These are phyloP conservation scores for Paramecium octaurelia DNA, from an alignment of 73 alveolate genomes.

Conservation along the genomic window DNA sequence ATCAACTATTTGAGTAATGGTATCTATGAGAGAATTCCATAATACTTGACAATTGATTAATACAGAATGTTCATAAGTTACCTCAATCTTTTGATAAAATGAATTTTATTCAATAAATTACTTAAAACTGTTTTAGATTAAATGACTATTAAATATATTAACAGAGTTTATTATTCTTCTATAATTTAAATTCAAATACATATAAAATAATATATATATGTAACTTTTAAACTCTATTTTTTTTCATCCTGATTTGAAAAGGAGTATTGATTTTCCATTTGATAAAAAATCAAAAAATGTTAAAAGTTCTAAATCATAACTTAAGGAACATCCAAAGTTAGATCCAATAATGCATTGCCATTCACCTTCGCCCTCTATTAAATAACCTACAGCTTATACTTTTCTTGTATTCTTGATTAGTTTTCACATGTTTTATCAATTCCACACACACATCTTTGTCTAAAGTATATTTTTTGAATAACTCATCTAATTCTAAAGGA, in stretches of 20 bases:
- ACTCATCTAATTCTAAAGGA: slow-evolving; percentile 1
- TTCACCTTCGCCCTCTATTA: slow-evolving; percentile 60
- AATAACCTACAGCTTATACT: background rate
- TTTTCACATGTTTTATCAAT: slow-evolving; percentile 42
- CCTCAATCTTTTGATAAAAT: no score
- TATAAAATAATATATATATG: background rate
- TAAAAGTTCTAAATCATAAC: slow-evolving; percentile 50
- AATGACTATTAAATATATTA: no score
- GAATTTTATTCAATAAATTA: no score
- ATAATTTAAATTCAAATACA: no score
- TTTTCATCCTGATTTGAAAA: slow-evolving; percentile 61
- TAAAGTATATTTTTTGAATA: slow-evolving; percentile 40
- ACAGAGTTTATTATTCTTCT: no score
- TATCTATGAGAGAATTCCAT: no score
- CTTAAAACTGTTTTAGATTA: no score
- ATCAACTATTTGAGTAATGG: no score
- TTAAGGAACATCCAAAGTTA: slow-evolving; percentile 63
- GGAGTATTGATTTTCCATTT: slow-evolving; percentile 53
- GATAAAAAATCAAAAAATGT: slow-evolving; percentile 56
- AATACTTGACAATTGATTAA: no score
- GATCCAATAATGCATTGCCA: slow-evolving; percentile 63
- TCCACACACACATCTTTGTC: slow-evolving; percentile 59
- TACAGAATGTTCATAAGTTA: no score
- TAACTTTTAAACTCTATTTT: background rate
- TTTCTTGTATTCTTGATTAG: slow-evolving; percentile 42